Percentiles rank a stretch among this genome's conserved stretches.
phyloP scores from a whole-genome alignment of 345 rosid genomes.

The Eucalyptus paniculata region DNA sequence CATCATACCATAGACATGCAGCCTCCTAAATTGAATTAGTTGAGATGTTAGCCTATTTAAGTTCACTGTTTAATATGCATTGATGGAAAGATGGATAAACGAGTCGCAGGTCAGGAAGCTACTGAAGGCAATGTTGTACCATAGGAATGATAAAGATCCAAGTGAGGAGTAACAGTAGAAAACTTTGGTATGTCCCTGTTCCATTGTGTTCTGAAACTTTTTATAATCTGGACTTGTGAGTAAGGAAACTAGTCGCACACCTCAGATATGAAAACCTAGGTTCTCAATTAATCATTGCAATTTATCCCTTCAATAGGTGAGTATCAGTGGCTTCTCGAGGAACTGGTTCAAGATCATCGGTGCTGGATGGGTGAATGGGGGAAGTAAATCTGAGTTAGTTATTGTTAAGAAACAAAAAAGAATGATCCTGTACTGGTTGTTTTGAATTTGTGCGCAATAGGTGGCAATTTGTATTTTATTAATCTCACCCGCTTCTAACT shows the following conservation, averaged over 20 bases:
- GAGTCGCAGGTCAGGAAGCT: conserved; percentile 81
- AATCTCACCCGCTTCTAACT: neutral
- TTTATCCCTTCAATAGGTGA: conserved; percentile 52
- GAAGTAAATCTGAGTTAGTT: conserved; percentile 4
- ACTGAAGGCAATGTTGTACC: conserved; percentile 54
- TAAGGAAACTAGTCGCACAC: neutral
- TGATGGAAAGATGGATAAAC: conserved; percentile 38
- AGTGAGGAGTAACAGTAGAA: conserved; percentile 30
- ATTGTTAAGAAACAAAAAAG: neutral
- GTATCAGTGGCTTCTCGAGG: conserved; percentile 27
- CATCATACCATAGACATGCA: neutral
- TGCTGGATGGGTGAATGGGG: neutral
- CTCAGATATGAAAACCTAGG: neutral
- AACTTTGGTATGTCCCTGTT: conserved; percentile 52
- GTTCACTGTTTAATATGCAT: conserved; percentile 7
- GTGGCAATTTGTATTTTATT: neutral
- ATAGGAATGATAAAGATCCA: conserved; percentile 26
- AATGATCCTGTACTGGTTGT: neutral
- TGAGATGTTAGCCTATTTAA: neutral
- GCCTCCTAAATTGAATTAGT: neutral
- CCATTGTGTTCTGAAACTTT: conserved; percentile 7
- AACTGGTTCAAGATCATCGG: conserved; percentile 8
- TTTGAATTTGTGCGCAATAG: neutral
- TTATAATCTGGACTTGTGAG: neutral
- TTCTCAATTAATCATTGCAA: conserved; percentile 12